Percentiles rank a stretch among this genome's conserved stretches.
phyloP scores from a whole-genome alignment of 371 early-diverging fungal genomes.

The Mortierella sp. region DNA sequence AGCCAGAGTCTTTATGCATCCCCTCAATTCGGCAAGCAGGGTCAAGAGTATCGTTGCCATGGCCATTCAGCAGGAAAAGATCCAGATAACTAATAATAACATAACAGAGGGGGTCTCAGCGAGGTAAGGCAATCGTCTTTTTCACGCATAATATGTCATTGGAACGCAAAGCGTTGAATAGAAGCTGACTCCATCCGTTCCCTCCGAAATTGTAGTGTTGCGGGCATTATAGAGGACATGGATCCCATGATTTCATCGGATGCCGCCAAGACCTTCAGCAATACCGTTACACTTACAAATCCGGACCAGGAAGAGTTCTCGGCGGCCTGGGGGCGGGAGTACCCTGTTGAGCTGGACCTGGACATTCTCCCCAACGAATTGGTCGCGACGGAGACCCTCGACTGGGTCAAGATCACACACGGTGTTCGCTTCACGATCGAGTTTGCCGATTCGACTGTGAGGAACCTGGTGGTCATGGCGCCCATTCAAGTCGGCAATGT shows the following conservation, averaged over 20 bases:
- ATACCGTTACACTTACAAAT: constrained; percentile 18
- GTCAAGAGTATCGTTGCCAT: constrained; percentile 33
- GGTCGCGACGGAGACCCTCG: constrained; percentile 23
- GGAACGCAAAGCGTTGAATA: not conserved
- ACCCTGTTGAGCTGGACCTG: constrained; percentile 32
- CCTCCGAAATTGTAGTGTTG: not conserved
- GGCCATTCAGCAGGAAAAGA: constrained; percentile 37
- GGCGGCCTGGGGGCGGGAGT: constrained; percentile 38
- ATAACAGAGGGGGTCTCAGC: not conserved
- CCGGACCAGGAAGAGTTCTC: constrained; percentile 40
- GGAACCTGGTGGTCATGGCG: constrained; percentile 32
- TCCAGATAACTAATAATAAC: constrained; percentile 14
- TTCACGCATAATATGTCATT: not conserved
- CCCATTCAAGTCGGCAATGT: constrained; percentile 34
- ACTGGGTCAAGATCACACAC: constrained; percentile 34
- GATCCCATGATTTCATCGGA: constrained; percentile 1
- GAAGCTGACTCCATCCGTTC: too few species aligned
- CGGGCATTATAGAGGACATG: not conserved
- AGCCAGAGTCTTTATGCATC: constrained; percentile 26
- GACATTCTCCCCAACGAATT: constrained; percentile 19
- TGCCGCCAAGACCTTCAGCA: constrained; percentile 26
- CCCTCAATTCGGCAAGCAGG: constrained; percentile 4
- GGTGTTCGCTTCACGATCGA: constrained; percentile 39
- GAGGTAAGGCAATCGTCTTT: not conserved
- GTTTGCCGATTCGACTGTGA: constrained; percentile 38